A percentile compares a stretch with the other conserved stretches of the same genome.
These are phyloP conservation scores for Brachypodium distachyon DNA, from an alignment of 202 grass and related monocot species.

Conservation along the genomic window DNA sequence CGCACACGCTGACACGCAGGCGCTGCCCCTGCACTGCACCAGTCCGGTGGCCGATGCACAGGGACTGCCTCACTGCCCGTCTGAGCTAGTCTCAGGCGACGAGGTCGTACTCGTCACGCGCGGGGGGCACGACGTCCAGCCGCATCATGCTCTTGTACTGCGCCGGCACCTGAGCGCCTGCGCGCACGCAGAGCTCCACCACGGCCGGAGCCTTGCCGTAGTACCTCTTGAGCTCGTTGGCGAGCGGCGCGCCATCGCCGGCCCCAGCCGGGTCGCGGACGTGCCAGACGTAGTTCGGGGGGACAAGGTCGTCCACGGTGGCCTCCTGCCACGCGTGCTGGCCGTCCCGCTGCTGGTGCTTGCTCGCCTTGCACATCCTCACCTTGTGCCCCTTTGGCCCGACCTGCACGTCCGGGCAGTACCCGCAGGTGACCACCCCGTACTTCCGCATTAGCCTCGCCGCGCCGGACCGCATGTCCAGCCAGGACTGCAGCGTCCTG, in stretches of 20 bases:
- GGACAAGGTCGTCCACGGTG: constrained; percentile 53
- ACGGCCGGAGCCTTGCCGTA: constrained; percentile 63
- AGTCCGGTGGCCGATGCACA: not conserved
- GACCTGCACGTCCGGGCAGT: constrained; percentile 67
- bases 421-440: constrained; percentile 50
- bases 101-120: constrained; percentile 49
- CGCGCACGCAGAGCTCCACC: constrained; percentile 51
- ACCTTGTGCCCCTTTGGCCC: constrained; percentile 72
- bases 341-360: constrained; percentile 60
- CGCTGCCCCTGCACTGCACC: not conserved
- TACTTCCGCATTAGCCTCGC: constrained; percentile 56
- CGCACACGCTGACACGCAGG: not conserved
- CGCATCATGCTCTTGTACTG: constrained; percentile 58
- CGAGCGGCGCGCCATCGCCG: not conserved
- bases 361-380: constrained; percentile 59
- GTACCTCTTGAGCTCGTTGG: constrained; percentile 70
- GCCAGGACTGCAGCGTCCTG: constrained; percentile 41
- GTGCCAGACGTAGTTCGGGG: constrained; percentile 60
- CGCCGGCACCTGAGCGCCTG: constrained; percentile 30
- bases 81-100: constrained; percentile 35
- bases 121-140: constrained; percentile 53
- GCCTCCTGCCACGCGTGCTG: constrained; percentile 73
- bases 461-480: constrained; percentile 39
- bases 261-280: not conserved
- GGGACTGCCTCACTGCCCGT: not conserved